Base-by-base conservation (phyloP, 2,329 filamentous ascomycete genomes). In the Aspergillus uvarum region DNA sequence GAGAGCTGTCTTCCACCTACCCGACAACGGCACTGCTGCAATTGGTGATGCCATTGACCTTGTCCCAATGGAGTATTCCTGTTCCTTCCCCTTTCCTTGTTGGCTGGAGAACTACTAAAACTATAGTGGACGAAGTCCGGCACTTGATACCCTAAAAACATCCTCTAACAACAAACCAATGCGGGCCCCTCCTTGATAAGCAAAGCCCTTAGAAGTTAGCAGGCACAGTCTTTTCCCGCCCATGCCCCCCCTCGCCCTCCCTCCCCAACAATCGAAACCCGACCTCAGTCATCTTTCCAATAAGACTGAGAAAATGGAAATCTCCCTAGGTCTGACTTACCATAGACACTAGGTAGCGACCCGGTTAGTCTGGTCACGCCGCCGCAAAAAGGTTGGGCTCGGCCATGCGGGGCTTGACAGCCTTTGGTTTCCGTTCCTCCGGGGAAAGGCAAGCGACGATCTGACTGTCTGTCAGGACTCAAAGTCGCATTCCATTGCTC, bases 391-490 rank as follows among this genome's bases (percentile, higher is more conserved):
- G 55, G 55, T 63, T 64, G 65, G 61, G 55, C 65, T 72, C 71
- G 72, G 72, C 66, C 69, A 72, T 74, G 72, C 72, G 71, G 70
- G 71, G 71, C 65, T 61, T 63, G 65, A 63, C 58, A 62, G 59
- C 47, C 56, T 59, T 54, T 58, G 57, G 65, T 74, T 67, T 74
- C 72, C 72, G 71, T 73, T 74, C 66, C 71, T 68, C 72, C 72
- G 72, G 72, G 67, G 68, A 70, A 44, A 73, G 56, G 51, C 35
- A 44, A 42, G 38, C 51, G 51, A 47, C 35, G 51, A 53, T 53
- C 51, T 42, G 16, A 42, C 38, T n/a, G 38, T 42, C 38, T 12
- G 32, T 16, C 32, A 35, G 16, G 38, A 29, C 51, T 26, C 16
- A 26, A 24, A 53, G 35, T 42, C 22, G 42, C 35, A 38, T 35